Base-by-base conservation (phyloP, 2,329 filamentous ascomycete genomes). In the Colletotrichum graminicola region DNA sequence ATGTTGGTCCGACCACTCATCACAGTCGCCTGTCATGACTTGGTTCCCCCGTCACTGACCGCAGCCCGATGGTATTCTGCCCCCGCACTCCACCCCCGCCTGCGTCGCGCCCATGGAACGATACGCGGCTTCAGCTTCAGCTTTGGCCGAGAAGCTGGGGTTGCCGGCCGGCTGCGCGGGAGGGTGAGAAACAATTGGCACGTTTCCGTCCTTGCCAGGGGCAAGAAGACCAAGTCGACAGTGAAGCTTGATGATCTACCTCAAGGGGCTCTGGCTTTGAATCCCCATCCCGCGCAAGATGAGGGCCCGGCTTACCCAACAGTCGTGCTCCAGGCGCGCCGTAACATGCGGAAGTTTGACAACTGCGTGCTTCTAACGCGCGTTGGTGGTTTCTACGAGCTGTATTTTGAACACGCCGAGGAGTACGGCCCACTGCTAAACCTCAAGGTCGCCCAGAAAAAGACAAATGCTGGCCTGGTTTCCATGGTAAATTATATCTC, bases 361-460 rank as follows among this genome's bases (percentile, higher is more conserved):
- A 94, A 97, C 76, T 98, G 95, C 81, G 93, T 99, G 49, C 81
- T 99, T 10, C 84, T 99, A 71, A 99, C 96, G 5, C 90, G 95
- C 67, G 94, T 99, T 36, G 96, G 96, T 67, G 92, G 95, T 72
- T 99, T 99, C 82, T 99, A 98, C 82, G 96, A 99, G 88, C 85
- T 99, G 70, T 99, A 99, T 83, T 97, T 98, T 80, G 93, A 97
- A 76, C 95, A 99, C 79, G 96, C 97, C 14, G 93, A 97, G 70
- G 91, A 97, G 78, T 93, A 92, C 79, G 95, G 93, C 1, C 93
- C 94, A 1, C 84, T 97, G 55, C 86, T 99, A 74, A 96, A 94
- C 76, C 83, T 99, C 77, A 98, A 98, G 81, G 90, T 97, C 66
- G 91, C 92, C 2, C 88, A 88, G 61, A 74, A 94, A 80, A 94